Evolutionary conservation across 169 alveolate species (phyloP), one percentile per base, ranked within the genome.

Genomic region (Cytauxzoon felis): DNA sequence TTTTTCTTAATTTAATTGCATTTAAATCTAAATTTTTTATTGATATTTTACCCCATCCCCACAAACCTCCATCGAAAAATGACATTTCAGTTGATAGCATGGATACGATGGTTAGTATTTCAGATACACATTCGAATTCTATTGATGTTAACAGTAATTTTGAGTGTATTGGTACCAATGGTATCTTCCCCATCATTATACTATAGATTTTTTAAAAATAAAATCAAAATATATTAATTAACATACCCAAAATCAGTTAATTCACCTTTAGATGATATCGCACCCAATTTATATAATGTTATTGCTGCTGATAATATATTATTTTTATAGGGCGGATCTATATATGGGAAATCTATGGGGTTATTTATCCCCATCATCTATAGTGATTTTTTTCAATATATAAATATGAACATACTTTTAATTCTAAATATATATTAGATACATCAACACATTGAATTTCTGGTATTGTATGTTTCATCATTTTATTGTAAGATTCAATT

Each of bases 401-500:
- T 8, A 41, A 29, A 11, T 2, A 11, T 1, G 7, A 61, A 0
- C 29, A 19, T 21, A 91, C 90, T 66, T 89, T 88, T n/a, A 95
- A 88, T 70, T 93, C 95, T 18, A 95, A 56, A 53, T 92, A 84
- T 5, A 92, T 90, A 48, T 91, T 91, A 53, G 96, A 82, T 27
- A 95, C 80, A 66, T 94, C 94, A 23, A 93, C 81, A 73, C 97
- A 86, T 56, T 90, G 73, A 18, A 95, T 93, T 65, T 95, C 98
- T 0, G 98, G 98, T 16, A 76, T 80, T 26, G 90, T 67, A 61
- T 75, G 60, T 2, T 82, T 87, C 1, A 78, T 64, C 80, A 93
- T 79, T 42, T 68, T 65, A 24, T 85, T 78, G 79, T 81, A 94
- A 23, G 91, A 83, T 45, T 89, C 91, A 68, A 78, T 84, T 4